Evolutionary conservation across 805 yeast genomes (phyloP), one percentile per base, ranked within the genome.

Genomic region (Komagataella mondaviorum): DNA sequence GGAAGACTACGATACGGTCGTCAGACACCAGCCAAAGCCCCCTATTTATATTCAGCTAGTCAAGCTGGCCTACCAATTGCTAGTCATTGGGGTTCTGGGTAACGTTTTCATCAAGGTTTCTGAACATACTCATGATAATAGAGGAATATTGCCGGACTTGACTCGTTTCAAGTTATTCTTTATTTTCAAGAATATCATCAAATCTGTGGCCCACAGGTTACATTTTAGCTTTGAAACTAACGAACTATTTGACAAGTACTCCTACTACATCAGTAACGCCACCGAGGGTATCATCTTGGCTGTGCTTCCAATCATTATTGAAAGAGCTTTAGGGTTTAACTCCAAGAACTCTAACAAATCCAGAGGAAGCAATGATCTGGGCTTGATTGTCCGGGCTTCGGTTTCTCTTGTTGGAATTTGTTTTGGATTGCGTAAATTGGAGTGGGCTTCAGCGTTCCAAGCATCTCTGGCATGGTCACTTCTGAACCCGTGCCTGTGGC

Each of bases 351-450:
- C 45, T 10, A 20, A 45, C 14, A 23, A 23, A 4, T 8, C 39
- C 10, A 24, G 23, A 6, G 23, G 23, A 46, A 46, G 44, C 14
- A 51, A 55, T 17, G 56, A 57, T 6, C 50, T 57, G 3, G 49
- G 59, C 2, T 52, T 62, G 2, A 53, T 70, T 23, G 56, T 72
- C 2, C 64, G 76, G 57, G 60, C 80, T 18, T 64, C 71, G 48
- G 76, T 83, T 52, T 83, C 88, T 2, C 74, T 84, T 57, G 66
- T 85, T 46, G 95, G 95, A 2, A 76, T 85, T 43, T 73, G 81
- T 4, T 85, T 80, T 59, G 88, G 88, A 22, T 73, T 85, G 39
- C 73, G 86, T 57, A 80, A 78, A 55, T 70, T 82, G 44, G 83
- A 81, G 57, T 85, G 91, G 91, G 66, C 73, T 49, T 75, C 84